Conservation (phyloP, 163 green algal genomes). For the Chloromonas sp. region DNA sequence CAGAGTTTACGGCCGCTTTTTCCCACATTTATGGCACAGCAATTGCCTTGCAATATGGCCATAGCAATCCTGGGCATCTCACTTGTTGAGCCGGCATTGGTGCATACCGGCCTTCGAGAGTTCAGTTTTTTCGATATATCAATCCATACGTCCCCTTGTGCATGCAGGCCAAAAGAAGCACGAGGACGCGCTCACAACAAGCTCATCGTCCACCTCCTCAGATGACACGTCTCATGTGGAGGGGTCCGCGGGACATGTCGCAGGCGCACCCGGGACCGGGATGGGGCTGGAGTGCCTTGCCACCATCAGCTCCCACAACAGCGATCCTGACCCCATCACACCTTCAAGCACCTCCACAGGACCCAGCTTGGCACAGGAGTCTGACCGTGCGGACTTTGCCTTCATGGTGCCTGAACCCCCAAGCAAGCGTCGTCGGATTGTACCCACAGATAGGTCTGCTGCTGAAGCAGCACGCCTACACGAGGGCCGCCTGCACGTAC, state of each 20-base stretch:
- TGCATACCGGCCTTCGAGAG: too few species aligned
- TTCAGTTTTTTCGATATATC: neutral
- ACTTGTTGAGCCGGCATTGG: too few species aligned
- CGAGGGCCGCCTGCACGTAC: neutral
- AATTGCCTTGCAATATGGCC: too few species aligned
- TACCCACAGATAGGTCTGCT: neutral
- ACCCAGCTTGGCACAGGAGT: neutral
- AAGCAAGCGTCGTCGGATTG: neutral
- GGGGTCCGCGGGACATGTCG: too few species aligned
- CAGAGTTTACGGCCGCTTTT: too few species aligned
- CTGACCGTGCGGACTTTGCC: neutral
- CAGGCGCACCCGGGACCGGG: neutral
- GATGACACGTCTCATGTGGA: neutral
- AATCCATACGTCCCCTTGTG: neutral
- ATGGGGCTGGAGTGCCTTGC: neutral
- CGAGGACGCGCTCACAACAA: neutral
- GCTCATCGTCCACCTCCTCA: neutral
- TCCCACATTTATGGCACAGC: too few species aligned
- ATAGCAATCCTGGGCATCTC: too few species aligned
- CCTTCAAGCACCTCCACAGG: neutral
- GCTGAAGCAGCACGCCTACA: neutral
- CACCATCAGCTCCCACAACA: neutral
- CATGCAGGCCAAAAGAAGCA: neutral
- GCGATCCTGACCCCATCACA: neutral
- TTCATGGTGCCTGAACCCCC: neutral